Base-by-base conservation (phyloP, 176 grass and related monocot species). In the Themeda triandra region DNA sequence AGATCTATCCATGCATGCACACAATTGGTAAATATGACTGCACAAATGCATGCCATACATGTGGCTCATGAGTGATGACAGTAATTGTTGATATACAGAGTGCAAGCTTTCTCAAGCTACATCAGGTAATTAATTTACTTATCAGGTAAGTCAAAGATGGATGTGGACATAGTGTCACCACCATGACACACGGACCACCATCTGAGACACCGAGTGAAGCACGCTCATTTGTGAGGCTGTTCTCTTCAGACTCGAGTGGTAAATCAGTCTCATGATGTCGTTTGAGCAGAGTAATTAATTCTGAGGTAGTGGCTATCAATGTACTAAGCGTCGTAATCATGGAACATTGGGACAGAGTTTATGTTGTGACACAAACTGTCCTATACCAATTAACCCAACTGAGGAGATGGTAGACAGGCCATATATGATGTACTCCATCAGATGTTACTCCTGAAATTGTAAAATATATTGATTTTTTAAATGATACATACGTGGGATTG, bases 91-190 rank as follows among this genome's bases (percentile, higher is more conserved):
- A 68, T 32, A 58, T 15, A 67, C 46, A 51, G 44, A 65, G 58
- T 17, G 24, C 27, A 76, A 59, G 14, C 10, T 58, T 71, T 37
- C 12, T 35, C 17, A 15, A 40, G 37, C 31, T 51, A 19, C 15
- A 49, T 67, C 45, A 54, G 79, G 79, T 66, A 41, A 2, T 25
- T 10, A 25, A 5, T 25, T 62, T 60, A 56, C 19, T 23, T 23
- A 29, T 21, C 28, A 23, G 49, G 59, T 32, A 73, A 46, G 84
- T 90, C 58, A 79, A 60, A 8, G 74, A 58, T 70, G 66, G 79
- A 86, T 86, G 66, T 49, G 32, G 79, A 82, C 84, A 90, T 64
- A 24, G 48, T 86, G 88, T 90, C 79, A 48, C 56, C 88, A 86
- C 53, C 83, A 66, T 67, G 66, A 73, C 66, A 66, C 84, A 86